A percentile compares a stretch with the other conserved stretches of the same genome.
Evolutionary conservation across 805 yeast species (phyloP).

Genomic region (Saccharomycopsis sp.): DNA sequence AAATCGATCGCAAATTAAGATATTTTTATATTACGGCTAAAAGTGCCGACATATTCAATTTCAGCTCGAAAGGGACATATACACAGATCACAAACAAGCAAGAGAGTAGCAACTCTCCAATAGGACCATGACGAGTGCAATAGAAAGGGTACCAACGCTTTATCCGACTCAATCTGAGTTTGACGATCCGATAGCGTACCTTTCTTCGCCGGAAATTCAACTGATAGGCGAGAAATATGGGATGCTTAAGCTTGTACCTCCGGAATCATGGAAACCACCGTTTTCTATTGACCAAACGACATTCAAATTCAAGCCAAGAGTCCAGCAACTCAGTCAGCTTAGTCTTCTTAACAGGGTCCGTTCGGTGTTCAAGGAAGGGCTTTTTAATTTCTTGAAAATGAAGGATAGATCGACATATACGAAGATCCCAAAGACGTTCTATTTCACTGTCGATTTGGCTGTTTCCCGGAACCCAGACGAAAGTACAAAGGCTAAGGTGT

Average conservation of each 20-base stretch:
- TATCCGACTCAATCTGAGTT: constrained; percentile 51
- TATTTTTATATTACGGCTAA: too few relatives aligned
- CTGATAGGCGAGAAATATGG: constrained; percentile 55
- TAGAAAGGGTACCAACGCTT: constrained; percentile 42
- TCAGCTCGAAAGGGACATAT: too few relatives aligned
- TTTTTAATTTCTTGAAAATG: constrained; percentile 52
- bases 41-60: too few relatives aligned
- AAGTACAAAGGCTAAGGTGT: constrained; percentile 22
- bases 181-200: constrained; percentile 56
- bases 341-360: constrained; percentile 58
- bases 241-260: constrained; percentile 69
- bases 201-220: constrained; percentile 42
- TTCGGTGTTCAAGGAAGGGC: constrained; percentile 52
- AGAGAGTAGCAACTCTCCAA: too few relatives aligned
- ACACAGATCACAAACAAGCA: too few relatives aligned
- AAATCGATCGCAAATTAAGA: too few relatives aligned
- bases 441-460: constrained; percentile 6
- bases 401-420: constrained; percentile 23
- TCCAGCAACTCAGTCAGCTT: constrained; percentile 62
- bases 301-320: constrained; percentile 62
- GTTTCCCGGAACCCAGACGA: not conserved
- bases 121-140: not conserved
- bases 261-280: constrained; percentile 43
- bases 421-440: constrained; percentile 19
- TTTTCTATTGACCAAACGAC: constrained; percentile 44